Base-by-base conservation (phyloP, 2,329 filamentous ascomycete species). In the Arthrobotrys sinensis region DNA sequence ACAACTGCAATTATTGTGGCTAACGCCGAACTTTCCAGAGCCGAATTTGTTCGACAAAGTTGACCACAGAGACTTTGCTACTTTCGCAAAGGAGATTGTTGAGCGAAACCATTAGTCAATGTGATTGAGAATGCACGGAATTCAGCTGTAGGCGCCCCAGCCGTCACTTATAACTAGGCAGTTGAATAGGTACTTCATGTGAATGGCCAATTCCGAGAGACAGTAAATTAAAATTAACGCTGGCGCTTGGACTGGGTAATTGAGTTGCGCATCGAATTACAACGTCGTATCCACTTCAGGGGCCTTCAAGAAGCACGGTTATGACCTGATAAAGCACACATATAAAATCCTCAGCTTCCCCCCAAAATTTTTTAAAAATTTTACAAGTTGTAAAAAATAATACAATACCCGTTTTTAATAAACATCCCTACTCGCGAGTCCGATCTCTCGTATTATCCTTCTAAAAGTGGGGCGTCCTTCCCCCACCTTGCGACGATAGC, bases 41-140 rank as follows among this genome's bases (percentile, higher is more conserved):
- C 96, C 96, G 24, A 97, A 97, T 85, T 85, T 98, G 77, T 92
- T 89, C 81, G 92, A 94, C 81, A 88, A 90, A 85, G 91, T 95
- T 12, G 92, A 95, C 82, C 86, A 88, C 83, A 87, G 89, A 81
- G 88, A 89, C 45, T 95, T 94, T 87, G 92, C 91, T 21, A 89
- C 91, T 82, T 93, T 94, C 86, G 92, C 92, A 36, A 86, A 85
- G 82, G 85, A 85, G 81, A 85, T 86, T 82, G 85, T 87, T 57
- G 85, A 85, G 80, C 84, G 83, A 81, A 87, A 87, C 24, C 76
- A 79, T 36, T 79, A 70, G 38, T 28, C 34, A 60, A 32, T 2
- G 52, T 57, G 43, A 46, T 46, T 36, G 16, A 16, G 21, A 48
- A 48, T 48, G 38, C 60, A 21, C n/a, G 43, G 43, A 46, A 53